These are phyloP conservation scores for Excoecaria agallocha DNA, from an alignment of 345 rosid species.

Conservation along the genomic window DNA sequence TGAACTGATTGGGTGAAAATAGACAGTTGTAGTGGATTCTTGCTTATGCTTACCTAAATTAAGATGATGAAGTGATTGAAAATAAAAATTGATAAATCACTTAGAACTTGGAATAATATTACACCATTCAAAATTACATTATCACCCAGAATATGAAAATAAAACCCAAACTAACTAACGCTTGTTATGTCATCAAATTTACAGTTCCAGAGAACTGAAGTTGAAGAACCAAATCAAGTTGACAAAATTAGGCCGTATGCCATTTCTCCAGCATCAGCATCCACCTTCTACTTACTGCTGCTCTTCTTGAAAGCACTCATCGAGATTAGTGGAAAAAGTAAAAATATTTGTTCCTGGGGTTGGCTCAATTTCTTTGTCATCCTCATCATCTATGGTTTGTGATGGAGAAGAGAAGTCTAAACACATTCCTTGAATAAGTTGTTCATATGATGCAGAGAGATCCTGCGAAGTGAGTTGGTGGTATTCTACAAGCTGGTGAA, in stretches of 20 bases:
- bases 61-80: too few relatives aligned
- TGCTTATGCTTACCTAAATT: too few relatives aligned
- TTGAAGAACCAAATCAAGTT: not conserved
- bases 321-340: constrained; percentile 41
- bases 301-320: constrained; percentile 42
- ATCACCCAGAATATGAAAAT: too few relatives aligned
- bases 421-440: constrained; percentile 57
- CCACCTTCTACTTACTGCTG: not conserved
- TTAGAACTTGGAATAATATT: too few relatives aligned
- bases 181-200: not conserved
- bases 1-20: too few relatives aligned
- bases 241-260: not conserved
- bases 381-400: constrained; percentile 15
- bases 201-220: constrained; percentile 2
- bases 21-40: too few relatives aligned
- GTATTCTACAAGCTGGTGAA: constrained; percentile 77
- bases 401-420: constrained; percentile 80
- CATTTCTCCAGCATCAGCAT: not conserved
- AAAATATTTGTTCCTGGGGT: constrained; percentile 14
- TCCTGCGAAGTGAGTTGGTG: constrained; percentile 79
- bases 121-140: too few relatives aligned
- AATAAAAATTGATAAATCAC: too few relatives aligned
- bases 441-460: constrained; percentile 73
- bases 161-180: not conserved
- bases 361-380: constrained; percentile 7